A percentile compares a stretch with the other conserved stretches of the same genome.
phyloP scores from a whole-genome alignment of 176 grass and related monocot species.

The Pharus latifolius region DNA sequence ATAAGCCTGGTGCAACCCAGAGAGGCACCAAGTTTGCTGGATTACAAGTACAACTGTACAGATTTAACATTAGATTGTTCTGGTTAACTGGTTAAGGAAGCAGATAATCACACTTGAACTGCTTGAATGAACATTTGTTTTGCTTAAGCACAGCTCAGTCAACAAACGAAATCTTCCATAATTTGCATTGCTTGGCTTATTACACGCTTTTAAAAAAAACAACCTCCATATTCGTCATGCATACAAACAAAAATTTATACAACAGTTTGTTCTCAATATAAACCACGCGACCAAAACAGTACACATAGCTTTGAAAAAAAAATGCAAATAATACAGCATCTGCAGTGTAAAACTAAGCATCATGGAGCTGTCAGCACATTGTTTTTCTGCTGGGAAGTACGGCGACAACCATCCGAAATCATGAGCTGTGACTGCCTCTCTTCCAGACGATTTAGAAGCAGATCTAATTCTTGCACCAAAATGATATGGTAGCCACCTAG shows the following conservation, averaged over 20 bases:
- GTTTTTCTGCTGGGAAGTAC: background rate
- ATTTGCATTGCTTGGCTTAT: conserved; percentile 27
- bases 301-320: background rate
- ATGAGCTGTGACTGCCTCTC: background rate
- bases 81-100: too few species aligned
- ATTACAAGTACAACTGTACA: too few species aligned
- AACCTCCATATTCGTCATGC: background rate
- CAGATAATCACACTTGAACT: too few species aligned
- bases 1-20: too few species aligned
- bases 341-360: background rate
- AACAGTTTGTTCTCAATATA: conserved; percentile 27
- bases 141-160: background rate
- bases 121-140: background rate
- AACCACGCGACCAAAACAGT: conserved; percentile 4
- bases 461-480: conserved; percentile 4
- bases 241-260: conserved; percentile 38
- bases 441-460: conserved; percentile 10
- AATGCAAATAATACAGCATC: background rate
- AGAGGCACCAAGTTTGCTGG: background rate
- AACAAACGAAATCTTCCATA: background rate
- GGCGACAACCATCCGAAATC: background rate
- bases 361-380: conserved; percentile 14
- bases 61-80: too few species aligned
- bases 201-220: conserved; percentile 21
- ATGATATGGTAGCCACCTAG: background rate